Conservation (phyloP, 305 asterid species). For the Fraxinus albicans region DNA sequence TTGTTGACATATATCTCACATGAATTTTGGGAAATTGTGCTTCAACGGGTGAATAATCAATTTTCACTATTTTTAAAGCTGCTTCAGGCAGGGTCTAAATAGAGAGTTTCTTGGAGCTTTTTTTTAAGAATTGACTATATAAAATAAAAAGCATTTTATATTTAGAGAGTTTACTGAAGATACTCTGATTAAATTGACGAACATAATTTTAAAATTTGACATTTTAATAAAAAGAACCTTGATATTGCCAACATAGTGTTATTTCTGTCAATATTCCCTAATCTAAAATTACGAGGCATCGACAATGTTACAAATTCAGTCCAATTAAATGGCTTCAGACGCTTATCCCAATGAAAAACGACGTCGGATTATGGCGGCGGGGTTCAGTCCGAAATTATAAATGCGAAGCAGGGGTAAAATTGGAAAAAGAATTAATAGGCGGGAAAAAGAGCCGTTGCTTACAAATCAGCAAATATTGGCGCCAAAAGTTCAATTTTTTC, state of each 20-base stretch:
- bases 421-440: slow-evolving; percentile 21
- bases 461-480: slow-evolving; percentile 40
- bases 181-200: no score
- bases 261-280: background rate
- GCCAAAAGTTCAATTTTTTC: slow-evolving; percentile 40
- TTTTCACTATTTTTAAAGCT: no score
- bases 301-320: background rate
- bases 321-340: background rate
- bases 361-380: background rate
- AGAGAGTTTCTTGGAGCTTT: no score
- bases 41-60: no score
- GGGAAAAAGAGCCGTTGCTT: slow-evolving; percentile 68
- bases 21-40: no score
- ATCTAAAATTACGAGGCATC: background rate
- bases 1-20: no score
- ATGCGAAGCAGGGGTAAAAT: background rate
- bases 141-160: no score
- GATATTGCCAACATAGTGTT: background rate
- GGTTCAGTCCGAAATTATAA: background rate
- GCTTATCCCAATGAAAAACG: background rate
- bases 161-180: no score
- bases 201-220: no score
- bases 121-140: no score
- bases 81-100: no score
- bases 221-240: background rate